Evolutionary conservation across 2,329 filamentous ascomycete species (phyloP).

Genomic region (Penicillium decumbens): DNA sequence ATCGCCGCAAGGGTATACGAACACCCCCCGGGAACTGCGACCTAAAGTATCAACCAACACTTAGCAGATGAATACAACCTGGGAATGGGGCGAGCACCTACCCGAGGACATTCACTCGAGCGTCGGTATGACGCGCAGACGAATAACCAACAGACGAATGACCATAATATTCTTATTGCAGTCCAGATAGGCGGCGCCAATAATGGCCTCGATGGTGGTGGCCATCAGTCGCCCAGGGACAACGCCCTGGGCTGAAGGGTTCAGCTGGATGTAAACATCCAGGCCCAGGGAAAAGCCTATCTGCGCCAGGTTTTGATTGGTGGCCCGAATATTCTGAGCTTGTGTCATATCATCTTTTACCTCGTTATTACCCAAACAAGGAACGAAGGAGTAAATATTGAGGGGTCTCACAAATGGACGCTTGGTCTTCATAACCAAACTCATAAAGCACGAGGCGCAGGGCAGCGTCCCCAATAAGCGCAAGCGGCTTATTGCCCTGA

Average conservation of each 20-base stretch:
- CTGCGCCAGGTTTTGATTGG: neutral
- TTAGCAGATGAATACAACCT: neutral
- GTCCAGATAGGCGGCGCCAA: neutral
- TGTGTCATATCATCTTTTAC: neutral
- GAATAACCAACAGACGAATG: neutral
- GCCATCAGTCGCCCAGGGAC: neutral
- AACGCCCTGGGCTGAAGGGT: neutral
- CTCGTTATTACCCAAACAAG: neutral
- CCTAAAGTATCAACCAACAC: neutral
- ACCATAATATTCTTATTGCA: neutral
- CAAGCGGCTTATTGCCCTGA: neutral
- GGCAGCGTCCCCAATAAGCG: neutral
- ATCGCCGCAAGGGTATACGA: neutral
- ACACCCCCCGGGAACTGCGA: neutral
- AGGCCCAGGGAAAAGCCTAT: neutral
- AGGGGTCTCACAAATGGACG: neutral
- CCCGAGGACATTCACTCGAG: neutral
- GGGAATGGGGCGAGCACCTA: neutral
- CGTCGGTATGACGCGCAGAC: neutral
- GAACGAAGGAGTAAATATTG: neutral
- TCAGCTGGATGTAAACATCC: neutral
- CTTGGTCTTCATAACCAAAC: neutral
- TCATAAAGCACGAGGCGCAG: neutral
- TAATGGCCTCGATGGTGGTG: neutral
- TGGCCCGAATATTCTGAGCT: neutral